Evolutionary conservation across 2,329 filamentous ascomycete genomes (phyloP).

Genomic region (Colletotrichum sp.): DNA sequence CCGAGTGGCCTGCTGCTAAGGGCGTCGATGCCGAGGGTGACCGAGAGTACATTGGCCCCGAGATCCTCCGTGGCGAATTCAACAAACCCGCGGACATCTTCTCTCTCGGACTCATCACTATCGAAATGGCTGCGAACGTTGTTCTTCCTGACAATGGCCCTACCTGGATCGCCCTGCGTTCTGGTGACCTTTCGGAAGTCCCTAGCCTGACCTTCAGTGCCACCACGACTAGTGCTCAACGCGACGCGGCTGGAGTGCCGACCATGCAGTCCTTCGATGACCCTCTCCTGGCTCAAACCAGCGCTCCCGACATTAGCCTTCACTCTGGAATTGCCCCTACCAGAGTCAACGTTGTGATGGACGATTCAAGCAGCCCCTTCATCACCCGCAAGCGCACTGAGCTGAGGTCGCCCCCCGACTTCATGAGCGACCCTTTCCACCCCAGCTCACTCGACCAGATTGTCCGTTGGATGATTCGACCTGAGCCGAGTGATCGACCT

Average conservation of each 20-base stretch:
- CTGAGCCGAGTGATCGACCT: conserved; percentile 76
- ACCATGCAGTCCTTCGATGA: conserved; percentile 21
- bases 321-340: conserved; percentile 40
- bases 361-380: conserved; percentile 39
- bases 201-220: conserved; percentile 86
- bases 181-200: conserved; percentile 87
- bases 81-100: conserved; percentile 95
- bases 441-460: conserved; percentile 81
- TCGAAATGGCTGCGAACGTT: conserved; percentile 94
- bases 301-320: conserved; percentile 23
- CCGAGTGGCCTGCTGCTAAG: conserved; percentile 75
- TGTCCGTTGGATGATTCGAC: conserved; percentile 86
- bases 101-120: conserved; percentile 89
- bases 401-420: conserved; percentile 72
- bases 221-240: conserved; percentile 28
- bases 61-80: conserved; percentile 84
- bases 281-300: conserved; percentile 14
- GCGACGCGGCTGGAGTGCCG: conserved; percentile 22
- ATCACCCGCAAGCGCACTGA: conserved; percentile 48
- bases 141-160: conserved; percentile 91
- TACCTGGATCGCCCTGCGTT: conserved; percentile 88
- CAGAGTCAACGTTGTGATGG: conserved; percentile 26
- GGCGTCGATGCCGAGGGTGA: conserved; percentile 92
- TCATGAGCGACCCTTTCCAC: conserved; percentile 83
- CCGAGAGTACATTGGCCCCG: conserved; percentile 93